Percentiles rank a stretch among this genome's conserved stretches.
phyloP scores from a whole-genome alignment of 495 filamentous ascomycete genomes.

The Cercophora sp. region DNA sequence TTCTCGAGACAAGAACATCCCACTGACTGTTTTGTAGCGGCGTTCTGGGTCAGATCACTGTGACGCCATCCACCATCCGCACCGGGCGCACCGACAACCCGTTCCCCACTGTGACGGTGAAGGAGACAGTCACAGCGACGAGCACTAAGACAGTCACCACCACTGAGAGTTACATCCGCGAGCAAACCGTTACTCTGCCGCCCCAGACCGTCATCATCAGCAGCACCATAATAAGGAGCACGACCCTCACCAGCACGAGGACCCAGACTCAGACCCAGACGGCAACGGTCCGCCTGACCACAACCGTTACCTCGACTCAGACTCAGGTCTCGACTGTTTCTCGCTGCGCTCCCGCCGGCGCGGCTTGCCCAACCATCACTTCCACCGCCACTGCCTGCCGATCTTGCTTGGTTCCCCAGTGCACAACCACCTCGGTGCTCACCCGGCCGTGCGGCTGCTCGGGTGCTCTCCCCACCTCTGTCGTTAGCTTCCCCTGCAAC shows the following conservation, averaged over 20 bases:
- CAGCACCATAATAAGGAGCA: conserved; percentile 9
- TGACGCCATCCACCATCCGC: conserved; percentile 20
- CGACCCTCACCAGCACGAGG: conserved; percentile 5
- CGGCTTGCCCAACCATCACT: conserved; percentile 24
- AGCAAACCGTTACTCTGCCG: conserved; percentile 1
- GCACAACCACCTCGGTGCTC: conserved; percentile 24
- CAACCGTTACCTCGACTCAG: conserved; percentile 1
- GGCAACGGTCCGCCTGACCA: background rate
- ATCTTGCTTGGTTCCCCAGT: conserved; percentile 26
- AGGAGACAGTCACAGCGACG: conserved; percentile 6
- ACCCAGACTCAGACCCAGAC: background rate
- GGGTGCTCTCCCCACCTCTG: conserved; percentile 20
- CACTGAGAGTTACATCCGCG: conserved; percentile 17
- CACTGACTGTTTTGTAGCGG: conserved; percentile 12
- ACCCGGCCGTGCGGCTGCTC: conserved; percentile 24
- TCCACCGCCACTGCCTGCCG: conserved; percentile 26
- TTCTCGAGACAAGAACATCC: background rate
- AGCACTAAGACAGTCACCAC: conserved; percentile 7
- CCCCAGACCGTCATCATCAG: background rate
- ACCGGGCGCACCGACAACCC: conserved; percentile 5
- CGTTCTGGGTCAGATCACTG: conserved; percentile 24
- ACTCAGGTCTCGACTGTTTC: conserved; percentile 12
- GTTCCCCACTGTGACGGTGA: conserved; percentile 15
- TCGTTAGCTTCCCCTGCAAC: conserved; percentile 25
- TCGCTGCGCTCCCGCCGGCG: conserved; percentile 1